Evolutionary conservation across 1,284 basidiomycete species (phyloP).

Genomic region (Marasmius fiardii): DNA sequence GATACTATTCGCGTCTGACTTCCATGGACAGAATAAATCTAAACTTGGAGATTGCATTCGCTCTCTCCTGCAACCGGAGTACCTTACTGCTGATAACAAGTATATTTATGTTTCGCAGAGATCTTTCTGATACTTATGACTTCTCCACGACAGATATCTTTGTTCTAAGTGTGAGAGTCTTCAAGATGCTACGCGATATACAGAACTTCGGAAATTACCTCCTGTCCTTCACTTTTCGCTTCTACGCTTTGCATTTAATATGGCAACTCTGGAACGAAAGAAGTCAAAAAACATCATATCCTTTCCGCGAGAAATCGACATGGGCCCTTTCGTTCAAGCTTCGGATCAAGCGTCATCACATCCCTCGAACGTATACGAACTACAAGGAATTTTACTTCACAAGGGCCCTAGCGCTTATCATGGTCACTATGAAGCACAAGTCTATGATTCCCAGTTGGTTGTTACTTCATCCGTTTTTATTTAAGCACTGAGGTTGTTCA

Average conservation of each 20-base stretch:
- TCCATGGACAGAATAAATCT: constrained; percentile 53
- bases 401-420: constrained; percentile 86
- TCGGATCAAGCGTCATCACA: constrained; percentile 11
- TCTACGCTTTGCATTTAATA: constrained; percentile 85
- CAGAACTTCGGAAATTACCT: constrained; percentile 65
- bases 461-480: background rate
- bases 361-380: constrained; percentile 57
- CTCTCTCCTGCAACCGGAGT: constrained; percentile 63
- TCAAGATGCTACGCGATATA: constrained; percentile 76
- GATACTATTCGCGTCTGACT: background rate
- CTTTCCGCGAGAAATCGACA: constrained; percentile 75
- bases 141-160: constrained; percentile 53
- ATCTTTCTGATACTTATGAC: background rate
- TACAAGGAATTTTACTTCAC: constrained; percentile 82
- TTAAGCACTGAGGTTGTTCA: constrained; percentile 24
- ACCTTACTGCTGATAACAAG: constrained; percentile 79
- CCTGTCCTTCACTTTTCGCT: constrained; percentile 87
- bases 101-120: constrained; percentile 25
- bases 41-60: constrained; percentile 71
- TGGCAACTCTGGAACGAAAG: constrained; percentile 71
- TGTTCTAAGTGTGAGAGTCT: constrained; percentile 71
- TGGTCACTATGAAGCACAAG: constrained; percentile 90
- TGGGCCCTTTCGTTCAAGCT: constrained; percentile 56
- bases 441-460: constrained; percentile 72
- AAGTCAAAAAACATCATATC: constrained; percentile 78